Base-by-base conservation (phyloP, 164 flowering plant species). In the Stephania yunnanensis region DNA sequence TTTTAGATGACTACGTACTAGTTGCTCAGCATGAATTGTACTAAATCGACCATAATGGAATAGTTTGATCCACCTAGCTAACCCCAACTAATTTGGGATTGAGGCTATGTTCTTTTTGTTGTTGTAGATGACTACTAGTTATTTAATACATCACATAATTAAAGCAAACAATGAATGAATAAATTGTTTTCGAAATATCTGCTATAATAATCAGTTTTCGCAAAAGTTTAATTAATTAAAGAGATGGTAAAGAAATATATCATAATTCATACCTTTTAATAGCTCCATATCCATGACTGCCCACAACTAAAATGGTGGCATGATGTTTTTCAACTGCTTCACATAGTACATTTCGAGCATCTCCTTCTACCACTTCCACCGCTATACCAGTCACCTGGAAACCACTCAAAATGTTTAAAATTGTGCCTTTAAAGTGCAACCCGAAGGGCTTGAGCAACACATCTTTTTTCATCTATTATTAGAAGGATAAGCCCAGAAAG, bases 231-330 rank as follows among this genome's bases (percentile, higher is more conserved):
- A 71, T 11, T 20, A 22, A 71, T 25, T 25, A 25, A 25, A 50
- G 42, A 74, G 48, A 66, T 68, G 5, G 46, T 20, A 20, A 46
- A 73, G 68, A 9, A 0, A 4, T 36, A 36, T 73, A 20, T 8
- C 25, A 25, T 25, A 25, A 25, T 25, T 25, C 25, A 5, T 81
- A 90, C 94, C 92, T 87, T 75, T 89, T 91, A 0, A 89, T 73
- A 72, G 86, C 85, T 66, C 92, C 95, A 77, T 89, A 87, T 30
- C 92, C 92, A 82, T 87, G 95, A 73, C 91, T 91, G 1, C 95
- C 92, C 25, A 91, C 78, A 44, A 86, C 88, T 71, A 91, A 73
- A 7, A 88, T 73, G n/a, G 86, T 76, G 0, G 91, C 91, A 25
- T 83, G 89, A 80, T 83, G 81, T 70, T 75, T 86, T 17, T 91